Evolutionary conservation across 495 filamentous ascomycete species (phyloP).

Genomic region (Achaetomiella virescens): DNA sequence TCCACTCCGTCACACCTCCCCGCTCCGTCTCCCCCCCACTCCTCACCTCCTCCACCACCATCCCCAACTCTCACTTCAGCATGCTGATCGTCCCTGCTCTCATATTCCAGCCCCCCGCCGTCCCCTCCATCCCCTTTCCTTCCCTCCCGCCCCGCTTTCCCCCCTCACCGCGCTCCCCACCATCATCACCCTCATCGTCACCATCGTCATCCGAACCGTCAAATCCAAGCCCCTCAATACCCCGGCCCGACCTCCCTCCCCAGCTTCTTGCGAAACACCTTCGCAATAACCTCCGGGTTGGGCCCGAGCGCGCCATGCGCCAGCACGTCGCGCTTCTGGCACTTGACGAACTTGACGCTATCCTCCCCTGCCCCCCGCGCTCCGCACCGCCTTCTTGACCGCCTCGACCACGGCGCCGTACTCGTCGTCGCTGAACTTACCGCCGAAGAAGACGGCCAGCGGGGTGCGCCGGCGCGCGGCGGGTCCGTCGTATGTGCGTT

Average conservation of each 20-base stretch:
- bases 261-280: slow-evolving; percentile 32
- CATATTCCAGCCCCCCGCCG: too few relatives aligned
- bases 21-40: too few relatives aligned
- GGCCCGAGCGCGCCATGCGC: slow-evolving; percentile 25
- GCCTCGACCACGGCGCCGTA: slow-evolving; percentile 22
- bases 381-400: not conserved
- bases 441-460: slow-evolving; percentile 29
- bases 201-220: not conserved
- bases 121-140: too few relatives aligned
- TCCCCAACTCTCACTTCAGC: too few relatives aligned
- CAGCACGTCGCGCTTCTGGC: slow-evolving; percentile 28
- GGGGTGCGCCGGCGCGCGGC: slow-evolving; percentile 6
- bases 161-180: not conserved
- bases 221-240: not conserved
- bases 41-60: too few relatives aligned
- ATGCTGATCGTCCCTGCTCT: too few relatives aligned
- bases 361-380: not conserved
- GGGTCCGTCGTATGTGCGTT: slow-evolving; percentile 7
- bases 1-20: too few relatives aligned
- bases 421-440: slow-evolving; percentile 27
- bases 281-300: slow-evolving; percentile 28
- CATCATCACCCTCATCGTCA: not conserved
- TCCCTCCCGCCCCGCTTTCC: too few relatives aligned
- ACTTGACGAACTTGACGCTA: slow-evolving; percentile 19
- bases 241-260: not conserved